Base-by-base conservation (phyloP, 768 basidiomycete genomes). In the Tubosaeta sp. region DNA sequence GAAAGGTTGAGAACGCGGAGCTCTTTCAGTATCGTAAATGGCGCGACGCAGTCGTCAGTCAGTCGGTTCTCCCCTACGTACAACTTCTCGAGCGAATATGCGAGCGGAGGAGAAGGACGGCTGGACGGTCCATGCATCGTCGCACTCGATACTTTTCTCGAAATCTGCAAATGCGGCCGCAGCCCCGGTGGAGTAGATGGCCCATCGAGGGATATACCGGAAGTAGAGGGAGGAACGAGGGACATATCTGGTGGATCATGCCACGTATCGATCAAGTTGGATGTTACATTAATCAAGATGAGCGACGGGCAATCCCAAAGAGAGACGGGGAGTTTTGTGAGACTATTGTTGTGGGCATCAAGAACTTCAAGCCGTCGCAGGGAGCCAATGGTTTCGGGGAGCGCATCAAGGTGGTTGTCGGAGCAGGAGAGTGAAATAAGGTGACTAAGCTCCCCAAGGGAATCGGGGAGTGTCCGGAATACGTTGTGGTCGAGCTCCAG, bases 11-110 rank as follows among this genome's bases (percentile, higher is more conserved):
- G 80, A 2, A 91, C 83, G 2, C 74, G 77, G 11, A 99, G 79
- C 58, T 88, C 84, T 53, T 82, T 81, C 60, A 97, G 76, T 37
- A 89, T 74, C 61, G 84, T 86, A 27, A 97, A 70, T 0, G 84
- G 80, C 17, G 82, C 82, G 27, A 97, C 78, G 10, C 80, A 77
- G 39, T 95, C 90, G 61, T 95, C 89, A 10, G 82, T 83, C 17
- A 97, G 75, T 29, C 76, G 77, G 69, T 98, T 99, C 75, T 99
- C 94, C 52, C 90, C 92, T 1, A 98, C 78, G 63, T 88, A 94
- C 4, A 98, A 79, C 55, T 80, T 75, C 63, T 88, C 79, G 7
- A 97, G 80, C 6, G 85, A 84, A 48, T 79, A 71, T 4, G 85
- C 85, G 31, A 92, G 81, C 0, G 81, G 85, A 16, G 79, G 84